Evolutionary conservation across 495 filamentous ascomycete genomes (phyloP).

Genomic region (Filosporella fistucella): DNA sequence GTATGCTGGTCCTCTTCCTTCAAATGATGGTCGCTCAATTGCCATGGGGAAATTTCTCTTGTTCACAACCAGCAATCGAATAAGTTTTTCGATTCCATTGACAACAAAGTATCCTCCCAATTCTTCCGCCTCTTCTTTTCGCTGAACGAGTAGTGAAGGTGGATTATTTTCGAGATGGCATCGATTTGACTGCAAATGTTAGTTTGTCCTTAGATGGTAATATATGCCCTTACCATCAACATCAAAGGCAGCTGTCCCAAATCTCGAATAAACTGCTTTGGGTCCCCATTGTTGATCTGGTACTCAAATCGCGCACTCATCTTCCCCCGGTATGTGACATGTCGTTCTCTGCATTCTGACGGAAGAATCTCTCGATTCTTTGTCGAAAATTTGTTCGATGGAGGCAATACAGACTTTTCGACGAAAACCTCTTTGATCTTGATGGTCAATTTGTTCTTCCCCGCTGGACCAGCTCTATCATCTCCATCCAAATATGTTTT

Average conservation of each 20-base stretch:
- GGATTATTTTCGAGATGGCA: slow-evolving; percentile 85
- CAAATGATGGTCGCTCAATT: slow-evolving; percentile 83
- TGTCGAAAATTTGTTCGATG: slow-evolving; percentile 72
- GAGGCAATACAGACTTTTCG: slow-evolving; percentile 68
- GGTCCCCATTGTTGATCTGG: slow-evolving; percentile 78
- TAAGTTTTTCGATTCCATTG: slow-evolving; percentile 94
- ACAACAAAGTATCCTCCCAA: slow-evolving; percentile 92
- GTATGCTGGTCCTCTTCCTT: slow-evolving; percentile 77
- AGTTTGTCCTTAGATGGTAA: background rate
- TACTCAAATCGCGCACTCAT: slow-evolving; percentile 76
- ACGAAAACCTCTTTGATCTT: slow-evolving; percentile 73
- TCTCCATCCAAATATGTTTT: slow-evolving; percentile 83
- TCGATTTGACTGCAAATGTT: slow-evolving; percentile 61
- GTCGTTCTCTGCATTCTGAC: slow-evolving; percentile 89
- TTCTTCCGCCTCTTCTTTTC: slow-evolving; percentile 92
- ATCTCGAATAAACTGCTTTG: slow-evolving; percentile 73
- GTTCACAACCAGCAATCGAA: slow-evolving; percentile 85
- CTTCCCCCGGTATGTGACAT: slow-evolving; percentile 86
- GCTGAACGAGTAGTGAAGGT: slow-evolving; percentile 72
- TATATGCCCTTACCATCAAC: slow-evolving; percentile 58
- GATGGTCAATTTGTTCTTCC: slow-evolving; percentile 67
- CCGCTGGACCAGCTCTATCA: slow-evolving; percentile 42
- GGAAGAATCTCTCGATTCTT: slow-evolving; percentile 80
- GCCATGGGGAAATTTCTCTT: slow-evolving; percentile 92
- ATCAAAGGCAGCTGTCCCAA: slow-evolving; percentile 89